Conservation (phyloP, 768 basidiomycete genomes). For the Mycena rebaudengoi region DNA sequence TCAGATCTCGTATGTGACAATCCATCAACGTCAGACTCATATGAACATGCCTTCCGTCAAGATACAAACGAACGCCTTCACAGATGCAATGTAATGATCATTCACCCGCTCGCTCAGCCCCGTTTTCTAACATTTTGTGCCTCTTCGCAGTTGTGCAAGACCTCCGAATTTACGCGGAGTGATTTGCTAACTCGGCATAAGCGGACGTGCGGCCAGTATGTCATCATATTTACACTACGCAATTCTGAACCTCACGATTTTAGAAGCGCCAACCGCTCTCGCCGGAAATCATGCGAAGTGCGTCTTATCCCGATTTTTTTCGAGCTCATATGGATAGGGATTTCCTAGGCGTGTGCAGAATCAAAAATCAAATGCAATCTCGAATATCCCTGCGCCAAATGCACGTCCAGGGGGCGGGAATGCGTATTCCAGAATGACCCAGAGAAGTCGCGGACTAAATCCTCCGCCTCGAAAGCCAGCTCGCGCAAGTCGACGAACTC, state of each 20-base stretch:
- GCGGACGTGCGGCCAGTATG: conserved; percentile 73
- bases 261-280: conserved; percentile 61
- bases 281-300: conserved; percentile 73
- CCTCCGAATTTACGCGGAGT: conserved; percentile 75
- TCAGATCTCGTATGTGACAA: conserved; percentile 78
- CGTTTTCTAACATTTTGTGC: conserved; percentile 13
- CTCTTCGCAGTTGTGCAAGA: conserved; percentile 60
- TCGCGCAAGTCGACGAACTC: too few species aligned
- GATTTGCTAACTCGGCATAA: conserved; percentile 78
- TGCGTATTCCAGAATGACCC: conserved; percentile 69
- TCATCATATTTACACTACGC: too few species aligned
- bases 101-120: neutral
- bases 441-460: conserved; percentile 48
- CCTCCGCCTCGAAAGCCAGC: too few species aligned
- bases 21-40: too few species aligned
- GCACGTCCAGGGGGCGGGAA: conserved; percentile 65
- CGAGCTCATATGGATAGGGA: too few species aligned
- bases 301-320: too few species aligned
- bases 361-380: conserved; percentile 82
- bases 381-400: conserved; percentile 73
- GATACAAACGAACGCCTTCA: conserved; percentile 75
- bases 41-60: conserved; percentile 38
- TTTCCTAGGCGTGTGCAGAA: conserved; percentile 65
- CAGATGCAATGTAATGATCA: conserved; percentile 61
- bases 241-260: conserved; percentile 29